phyloP scores from a whole-genome alignment of 495 filamentous ascomycete genomes.

The Daldinia vernicosa region DNA sequence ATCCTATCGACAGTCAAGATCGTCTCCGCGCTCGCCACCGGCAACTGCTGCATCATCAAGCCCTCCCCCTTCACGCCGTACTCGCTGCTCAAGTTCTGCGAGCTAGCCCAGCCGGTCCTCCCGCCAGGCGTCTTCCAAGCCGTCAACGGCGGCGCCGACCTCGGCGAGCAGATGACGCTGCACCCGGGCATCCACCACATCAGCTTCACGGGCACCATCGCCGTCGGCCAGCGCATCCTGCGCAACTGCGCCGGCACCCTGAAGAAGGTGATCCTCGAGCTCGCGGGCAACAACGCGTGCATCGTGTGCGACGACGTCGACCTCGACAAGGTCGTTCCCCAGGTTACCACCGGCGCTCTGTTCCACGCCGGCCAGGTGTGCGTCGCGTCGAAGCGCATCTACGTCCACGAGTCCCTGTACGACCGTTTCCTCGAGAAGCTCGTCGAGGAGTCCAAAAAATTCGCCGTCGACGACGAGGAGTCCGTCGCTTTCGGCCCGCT shows the following conservation, averaged over 20 bases:
- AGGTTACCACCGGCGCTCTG: slow-evolving; percentile 61
- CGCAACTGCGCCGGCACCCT: slow-evolving; percentile 66
- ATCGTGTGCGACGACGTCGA: slow-evolving; percentile 74
- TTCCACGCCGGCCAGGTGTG: slow-evolving; percentile 69
- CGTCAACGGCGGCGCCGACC: slow-evolving; percentile 70
- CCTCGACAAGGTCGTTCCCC: slow-evolving; percentile 64
- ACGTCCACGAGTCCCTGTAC: slow-evolving; percentile 74
- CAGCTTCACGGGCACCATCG: slow-evolving; percentile 72
- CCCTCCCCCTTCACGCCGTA: slow-evolving; percentile 74
- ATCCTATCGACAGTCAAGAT: slow-evolving; percentile 65
- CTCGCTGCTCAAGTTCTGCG: slow-evolving; percentile 68
- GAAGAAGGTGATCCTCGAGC: slow-evolving; percentile 61
- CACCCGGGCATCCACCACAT: slow-evolving; percentile 74
- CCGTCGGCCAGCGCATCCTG: slow-evolving; percentile 72
- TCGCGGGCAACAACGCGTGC: slow-evolving; percentile 74
- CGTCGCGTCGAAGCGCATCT: slow-evolving; percentile 68
- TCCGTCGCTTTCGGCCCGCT: slow-evolving; percentile 62
- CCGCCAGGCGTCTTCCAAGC: slow-evolving; percentile 74
- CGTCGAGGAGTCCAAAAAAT: slow-evolving; percentile 62
- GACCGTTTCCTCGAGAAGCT: slow-evolving; percentile 65
- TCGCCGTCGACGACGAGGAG: slow-evolving; percentile 56
- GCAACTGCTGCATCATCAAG: slow-evolving; percentile 71
- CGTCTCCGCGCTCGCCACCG: slow-evolving; percentile 64
- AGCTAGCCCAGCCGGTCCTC: slow-evolving; percentile 67
- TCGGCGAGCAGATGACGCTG: slow-evolving; percentile 65